Percentiles rank a stretch among this genome's conserved stretches.
These are phyloP conservation scores for Alloascoidea hylecoeti DNA, from an alignment of 805 yeast species.

Conservation along the genomic window DNA sequence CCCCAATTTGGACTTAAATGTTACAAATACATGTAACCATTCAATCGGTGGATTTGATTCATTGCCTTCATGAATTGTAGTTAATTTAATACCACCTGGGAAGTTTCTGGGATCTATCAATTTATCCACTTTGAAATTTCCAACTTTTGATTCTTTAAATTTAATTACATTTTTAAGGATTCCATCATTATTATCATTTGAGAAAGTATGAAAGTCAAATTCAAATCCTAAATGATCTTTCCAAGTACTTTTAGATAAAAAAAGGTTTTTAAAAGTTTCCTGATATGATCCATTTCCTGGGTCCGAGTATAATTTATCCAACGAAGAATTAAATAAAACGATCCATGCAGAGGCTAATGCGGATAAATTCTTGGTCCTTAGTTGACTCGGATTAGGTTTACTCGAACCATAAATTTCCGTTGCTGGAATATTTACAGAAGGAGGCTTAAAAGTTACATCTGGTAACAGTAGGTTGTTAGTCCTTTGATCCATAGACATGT, in stretches of 20 bases:
- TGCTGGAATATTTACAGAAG: too few species aligned
- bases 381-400: too few species aligned
- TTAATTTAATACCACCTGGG: conserved; percentile 18
- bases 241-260: conserved; percentile 19
- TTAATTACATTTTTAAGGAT: conserved; percentile 12
- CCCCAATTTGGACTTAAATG: conserved; percentile 19
- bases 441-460: too few species aligned
- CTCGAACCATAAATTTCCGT: too few species aligned
- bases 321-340: conserved; percentile 14
- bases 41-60: conserved; percentile 17
- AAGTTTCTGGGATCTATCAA: conserved; percentile 14
- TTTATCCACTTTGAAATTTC: conserved; percentile 16
- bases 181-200: conserved; percentile 17
- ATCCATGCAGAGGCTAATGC: conserved; percentile 19
- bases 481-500: too few species aligned
- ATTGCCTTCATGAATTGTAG: conserved; percentile 15
- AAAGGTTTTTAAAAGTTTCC: too few species aligned
- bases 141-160: conserved; percentile 12
- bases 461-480: too few species aligned
- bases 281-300: too few species aligned
- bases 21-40: conserved; percentile 20
- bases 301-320: conserved; percentile 7
- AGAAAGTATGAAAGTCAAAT: conserved; percentile 19
- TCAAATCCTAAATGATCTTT: conserved; percentile 22
- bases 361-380: conserved; percentile 11